Evolutionary conservation across 805 yeast species (phyloP).

Genomic region (Jamesozyma jinghongensis): DNA sequence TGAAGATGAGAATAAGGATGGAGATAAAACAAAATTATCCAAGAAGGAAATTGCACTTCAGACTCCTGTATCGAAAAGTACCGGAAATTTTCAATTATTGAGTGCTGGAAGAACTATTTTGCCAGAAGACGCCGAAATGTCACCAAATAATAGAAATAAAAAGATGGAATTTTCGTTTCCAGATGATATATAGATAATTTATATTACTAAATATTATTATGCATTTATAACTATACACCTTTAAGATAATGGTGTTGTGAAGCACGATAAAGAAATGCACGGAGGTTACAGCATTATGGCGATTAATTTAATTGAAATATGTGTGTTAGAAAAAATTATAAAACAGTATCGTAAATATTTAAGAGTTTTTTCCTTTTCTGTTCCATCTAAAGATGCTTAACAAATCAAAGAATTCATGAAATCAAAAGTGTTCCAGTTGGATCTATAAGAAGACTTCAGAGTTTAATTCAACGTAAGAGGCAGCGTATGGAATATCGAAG

Average conservation of each 20-base stretch:
- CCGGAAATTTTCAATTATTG: constrained; percentile 22
- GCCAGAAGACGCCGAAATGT: constrained; percentile 26
- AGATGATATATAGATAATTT: constrained; percentile 18
- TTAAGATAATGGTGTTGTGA: too few species aligned
- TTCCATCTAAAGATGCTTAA: too few species aligned
- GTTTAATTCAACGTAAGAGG: constrained; percentile 82
- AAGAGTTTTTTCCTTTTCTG: background rate
- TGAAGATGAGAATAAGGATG: background rate
- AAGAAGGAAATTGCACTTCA: constrained; percentile 1
- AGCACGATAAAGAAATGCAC: too few species aligned
- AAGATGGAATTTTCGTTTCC: constrained; percentile 23
- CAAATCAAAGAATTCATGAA: too few species aligned
- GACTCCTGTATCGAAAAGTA: constrained; percentile 1
- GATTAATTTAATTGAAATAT: background rate
- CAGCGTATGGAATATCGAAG: constrained; percentile 90
- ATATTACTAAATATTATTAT: background rate
- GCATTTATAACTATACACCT: background rate
- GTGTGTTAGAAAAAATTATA: background rate
- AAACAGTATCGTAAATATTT: background rate
- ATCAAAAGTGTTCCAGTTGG: too few species aligned
- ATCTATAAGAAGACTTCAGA: constrained; percentile 71
- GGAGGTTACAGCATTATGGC: too few species aligned
- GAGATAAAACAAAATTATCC: background rate
- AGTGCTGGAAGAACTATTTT: constrained; percentile 25
- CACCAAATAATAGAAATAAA: constrained; percentile 6